phyloP scores from a whole-genome alignment of 306 rosid genomes.

The Hippophae tibetana region DNA sequence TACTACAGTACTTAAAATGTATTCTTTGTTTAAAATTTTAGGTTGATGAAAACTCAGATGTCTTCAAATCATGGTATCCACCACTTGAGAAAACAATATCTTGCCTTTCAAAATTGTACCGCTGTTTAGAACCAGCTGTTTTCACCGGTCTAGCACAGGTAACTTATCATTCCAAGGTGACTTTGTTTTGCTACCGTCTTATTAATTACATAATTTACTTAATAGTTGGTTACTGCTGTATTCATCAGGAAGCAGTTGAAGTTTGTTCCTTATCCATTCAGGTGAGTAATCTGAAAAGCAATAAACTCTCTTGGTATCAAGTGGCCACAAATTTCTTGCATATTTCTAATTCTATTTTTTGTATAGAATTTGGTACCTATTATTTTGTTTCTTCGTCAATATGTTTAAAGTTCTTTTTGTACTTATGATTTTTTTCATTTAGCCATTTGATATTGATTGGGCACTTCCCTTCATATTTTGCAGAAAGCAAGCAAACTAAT shows the following conservation, averaged over 20 bases:
- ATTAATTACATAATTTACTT: slow-evolving; percentile 16
- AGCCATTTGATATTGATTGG: slow-evolving; percentile 3
- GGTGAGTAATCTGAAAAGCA: slow-evolving; percentile 36
- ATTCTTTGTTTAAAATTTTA: slow-evolving; percentile 27
- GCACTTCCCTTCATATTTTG: slow-evolving; percentile 18
- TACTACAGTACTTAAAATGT: no score
- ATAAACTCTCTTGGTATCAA: slow-evolving; percentile 6
- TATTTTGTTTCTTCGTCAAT: neutral
- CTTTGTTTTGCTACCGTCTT: neutral
- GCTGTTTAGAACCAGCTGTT: slow-evolving; percentile 79
- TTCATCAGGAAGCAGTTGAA: slow-evolving; percentile 89
- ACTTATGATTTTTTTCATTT: neutral
- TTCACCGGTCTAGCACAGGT: slow-evolving; percentile 99
- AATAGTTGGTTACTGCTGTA: slow-evolving; percentile 5
- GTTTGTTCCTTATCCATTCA: slow-evolving; percentile 85
- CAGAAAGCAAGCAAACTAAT: slow-evolving; percentile 95
- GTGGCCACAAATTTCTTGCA: neutral
- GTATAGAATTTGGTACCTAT: neutral
- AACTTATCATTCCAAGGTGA: slow-evolving; percentile 13
- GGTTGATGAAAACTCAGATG: slow-evolving; percentile 68
- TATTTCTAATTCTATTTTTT: neutral
- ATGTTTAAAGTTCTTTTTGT: no score
- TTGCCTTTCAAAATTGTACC: slow-evolving; percentile 89
- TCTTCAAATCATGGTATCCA: slow-evolving; percentile 81
- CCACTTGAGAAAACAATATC: slow-evolving; percentile 90